Base-by-base conservation (phyloP, 768 basidiomycete species). In the Cystofilobasidium ferigula region DNA sequence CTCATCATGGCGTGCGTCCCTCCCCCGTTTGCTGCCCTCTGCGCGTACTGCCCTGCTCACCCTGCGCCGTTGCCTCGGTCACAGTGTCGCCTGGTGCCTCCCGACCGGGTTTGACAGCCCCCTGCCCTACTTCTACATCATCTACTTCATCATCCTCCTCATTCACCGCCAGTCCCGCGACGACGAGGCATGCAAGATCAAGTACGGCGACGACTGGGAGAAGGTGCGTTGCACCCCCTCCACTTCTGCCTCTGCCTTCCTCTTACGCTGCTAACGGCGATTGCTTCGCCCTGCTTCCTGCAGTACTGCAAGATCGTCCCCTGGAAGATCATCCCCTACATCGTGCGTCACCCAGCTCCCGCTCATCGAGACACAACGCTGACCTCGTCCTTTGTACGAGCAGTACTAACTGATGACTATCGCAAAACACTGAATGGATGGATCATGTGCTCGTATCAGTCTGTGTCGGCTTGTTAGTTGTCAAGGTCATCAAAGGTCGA, bases 181-280 rank as follows among this genome's bases (percentile, higher is more conserved):
- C 74, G 93, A 97, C 69, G 91, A 92, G 73, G 83, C 84, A 30
- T 99, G 95, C 75, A 80, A 83, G 73, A 82, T 85, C 72, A 98
- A 97, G 89, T 94, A 99, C 73, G 91, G 93, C 30, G 83, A 88
- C 71, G 93, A 97, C 72, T 98, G 94, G 94, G 80, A 84, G 63
- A 85, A 81, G 71, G 73, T 74, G 53, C 32, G 72, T 63, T 14
- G 34, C 38, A 0, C 14, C n/a, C n/a, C 35, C 24, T 30, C n/a
- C 20, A 20, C 24, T 24, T 13, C 16, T 28, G 36, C n/a, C n/a
- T 9, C 32, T 8, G 22, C 36, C 47, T 35, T 54, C 13, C 10
- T 24, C 34, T 56, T 48, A 6, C 28, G 40, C 9, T 57, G 54
- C n/a, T 32, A 9, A 32, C n/a, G 20, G 3, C 40, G 6, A n/a